These are phyloP conservation scores for Miscanthus lutarioriparius DNA, from an alignment of 176 grass and related monocot species.

Conservation along the genomic window DNA sequence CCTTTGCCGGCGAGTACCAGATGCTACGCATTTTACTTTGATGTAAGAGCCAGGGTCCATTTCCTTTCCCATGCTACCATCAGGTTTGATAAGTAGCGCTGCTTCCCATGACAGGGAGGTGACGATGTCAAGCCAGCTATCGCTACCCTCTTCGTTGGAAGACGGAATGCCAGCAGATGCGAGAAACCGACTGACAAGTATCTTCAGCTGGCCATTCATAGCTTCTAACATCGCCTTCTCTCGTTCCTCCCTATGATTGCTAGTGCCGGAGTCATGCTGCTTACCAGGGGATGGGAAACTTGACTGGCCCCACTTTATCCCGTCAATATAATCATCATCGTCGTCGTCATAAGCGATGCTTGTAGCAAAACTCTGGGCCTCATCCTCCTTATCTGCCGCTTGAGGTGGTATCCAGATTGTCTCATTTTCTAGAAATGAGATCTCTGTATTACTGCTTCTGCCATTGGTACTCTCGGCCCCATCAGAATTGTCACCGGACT, in stretches of 20 bases:
- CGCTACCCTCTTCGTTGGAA: constrained; percentile 40
- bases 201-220: constrained; percentile 94
- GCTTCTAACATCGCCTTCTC: constrained; percentile 86
- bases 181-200: constrained; percentile 85
- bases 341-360: constrained; percentile 58
- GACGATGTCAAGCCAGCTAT: constrained; percentile 83
- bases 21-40: constrained; percentile 95
- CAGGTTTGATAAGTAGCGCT: constrained; percentile 81
- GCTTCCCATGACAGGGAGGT: constrained; percentile 90
- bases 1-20: constrained; percentile 77
- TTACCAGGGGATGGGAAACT: constrained; percentile 54
- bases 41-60: constrained; percentile 97
- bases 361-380: constrained; percentile 37
- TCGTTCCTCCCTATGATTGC: constrained; percentile 53
- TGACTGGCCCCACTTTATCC: constrained; percentile 68
- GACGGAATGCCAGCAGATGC: constrained; percentile 67
- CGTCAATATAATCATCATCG: constrained; percentile 52
- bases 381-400: constrained; percentile 67
- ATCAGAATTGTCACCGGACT: constrained; percentile 48
- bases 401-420: constrained; percentile 74
- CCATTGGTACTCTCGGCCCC: constrained; percentile 46
- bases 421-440: constrained; percentile 36
- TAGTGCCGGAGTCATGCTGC: constrained; percentile 33
- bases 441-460: constrained; percentile 13
- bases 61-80: constrained; percentile 81